Base-by-base conservation (phyloP, 1,139 yeast species). In the Geotrichum klebahnii region DNA sequence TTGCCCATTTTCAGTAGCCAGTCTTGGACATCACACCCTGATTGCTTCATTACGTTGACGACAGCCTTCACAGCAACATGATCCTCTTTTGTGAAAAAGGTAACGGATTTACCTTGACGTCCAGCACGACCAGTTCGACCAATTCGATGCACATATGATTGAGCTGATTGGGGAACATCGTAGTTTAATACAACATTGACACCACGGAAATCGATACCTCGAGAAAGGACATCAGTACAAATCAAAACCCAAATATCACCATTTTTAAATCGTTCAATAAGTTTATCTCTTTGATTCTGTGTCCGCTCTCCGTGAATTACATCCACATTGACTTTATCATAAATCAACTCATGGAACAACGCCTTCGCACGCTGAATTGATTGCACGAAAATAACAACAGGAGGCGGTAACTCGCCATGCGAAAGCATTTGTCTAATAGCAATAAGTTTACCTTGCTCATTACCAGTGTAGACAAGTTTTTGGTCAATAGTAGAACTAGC, bases 101-200 rank as follows among this genome's bases (percentile, higher is more conserved):
- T 94, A 22, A 92, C 80, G 0, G 98, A 97, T 59, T 76, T 78
- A 48, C 99, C 99, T 0, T 95, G 80, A 58, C 95, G 78, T 6
- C 99, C 98, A 0, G 98, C 98, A 68, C 98, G 83, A 1, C 98
- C 98, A 24, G 98, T 92, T 74, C 98, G 82, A 31, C 99, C 99
- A 61, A 94, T 88, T 71, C 99, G 80, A 68, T 94, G 99, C 40
- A 94, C 96, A 66, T 94, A 94, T 0, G 96, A 84, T 67, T 92
- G 97, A 0, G 97, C 88, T 46, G 85, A 79, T 61, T 82, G 88
- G 14, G 99, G 99, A 4, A 92, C 96, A 69, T 94, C 99, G 66
- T 92, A 94, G 68, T 94, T 94, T 59, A 94, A 86, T 31, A 94
- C 97, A 55, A 92, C 68, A 62, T 90, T 90, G 36, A 94, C 95